These are phyloP conservation scores for Taxawa tesnikishii DNA, from an alignment of 2,329 filamentous ascomycete genomes.

Conservation along the genomic window DNA sequence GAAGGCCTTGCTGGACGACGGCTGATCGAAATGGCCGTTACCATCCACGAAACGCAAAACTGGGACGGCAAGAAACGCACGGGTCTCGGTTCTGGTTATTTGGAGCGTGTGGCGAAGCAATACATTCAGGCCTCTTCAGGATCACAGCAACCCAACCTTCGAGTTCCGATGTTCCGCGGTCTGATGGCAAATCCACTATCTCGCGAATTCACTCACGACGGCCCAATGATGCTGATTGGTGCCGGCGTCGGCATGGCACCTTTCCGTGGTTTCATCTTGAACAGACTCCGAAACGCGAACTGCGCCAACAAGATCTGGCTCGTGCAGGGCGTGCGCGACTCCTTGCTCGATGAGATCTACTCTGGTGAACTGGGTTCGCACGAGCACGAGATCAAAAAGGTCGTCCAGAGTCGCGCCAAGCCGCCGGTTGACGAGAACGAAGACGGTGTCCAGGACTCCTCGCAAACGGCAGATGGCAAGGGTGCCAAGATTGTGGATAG, in stretches of 20 bases:
- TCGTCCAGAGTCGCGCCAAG: conserved; percentile 31
- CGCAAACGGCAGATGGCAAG: conserved; percentile 37
- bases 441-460: conserved; percentile 12
- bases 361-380: conserved; percentile 92
- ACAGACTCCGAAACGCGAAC: conserved; percentile 83
- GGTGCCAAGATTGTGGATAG: conserved; percentile 72
- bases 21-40: conserved; percentile 91
- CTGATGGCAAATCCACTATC: conserved; percentile 95
- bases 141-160: conserved; percentile 51
- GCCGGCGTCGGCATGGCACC: conserved; percentile 94
- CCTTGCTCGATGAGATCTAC: conserved; percentile 89
- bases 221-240: conserved; percentile 94
- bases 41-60: conserved; percentile 75
- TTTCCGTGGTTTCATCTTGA: conserved; percentile 95
- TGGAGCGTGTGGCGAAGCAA: conserved; percentile 69
- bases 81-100: conserved; percentile 84
- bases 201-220: conserved; percentile 81
- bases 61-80: conserved; percentile 58
- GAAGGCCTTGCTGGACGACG: conserved; percentile 61
- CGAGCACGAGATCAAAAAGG: conserved; percentile 45
- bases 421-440: conserved; percentile 15
- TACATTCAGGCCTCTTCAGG: conserved; percentile 56
- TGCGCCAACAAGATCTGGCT: conserved; percentile 98
- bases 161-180: conserved; percentile 94
- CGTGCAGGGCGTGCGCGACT: conserved; percentile 86